phyloP scores from a whole-genome alignment of 1,284 basidiomycete genomes.

The Leccinum subfulvum region DNA sequence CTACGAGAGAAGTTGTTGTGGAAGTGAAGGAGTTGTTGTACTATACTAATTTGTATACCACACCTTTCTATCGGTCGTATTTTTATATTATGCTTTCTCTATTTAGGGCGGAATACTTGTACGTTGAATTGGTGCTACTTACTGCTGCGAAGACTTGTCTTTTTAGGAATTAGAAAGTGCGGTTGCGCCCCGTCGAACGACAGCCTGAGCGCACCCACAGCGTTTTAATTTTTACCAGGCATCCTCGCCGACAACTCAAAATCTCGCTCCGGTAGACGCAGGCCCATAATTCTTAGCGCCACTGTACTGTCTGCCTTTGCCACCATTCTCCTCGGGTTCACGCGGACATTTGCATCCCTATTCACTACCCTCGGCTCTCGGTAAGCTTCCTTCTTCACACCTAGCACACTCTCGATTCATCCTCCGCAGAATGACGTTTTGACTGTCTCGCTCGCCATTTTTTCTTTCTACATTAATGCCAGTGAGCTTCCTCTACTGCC shows the following conservation, averaged over 20 bases:
- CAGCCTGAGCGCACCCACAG: no score
- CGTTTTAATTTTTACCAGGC: constrained; percentile 37
- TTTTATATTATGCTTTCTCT: no score
- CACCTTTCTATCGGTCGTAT: no score
- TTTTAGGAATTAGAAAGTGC: no score
- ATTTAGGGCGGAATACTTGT: no score
- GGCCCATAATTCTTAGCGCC: constrained; percentile 83
- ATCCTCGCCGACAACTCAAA: constrained; percentile 86
- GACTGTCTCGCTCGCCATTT: constrained; percentile 77
- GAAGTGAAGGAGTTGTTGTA: no score
- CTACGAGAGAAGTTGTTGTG: no score
- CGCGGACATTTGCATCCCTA: constrained; percentile 66
- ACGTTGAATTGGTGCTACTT: no score
- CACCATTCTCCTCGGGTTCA: constrained; percentile 86
- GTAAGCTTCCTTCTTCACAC: constrained; percentile 28
- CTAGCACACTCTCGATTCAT: not conserved
- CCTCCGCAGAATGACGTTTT: constrained; percentile 55
- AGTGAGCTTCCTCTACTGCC: constrained; percentile 40
- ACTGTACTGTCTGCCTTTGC: constrained; percentile 66
- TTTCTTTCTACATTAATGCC: constrained; percentile 89
- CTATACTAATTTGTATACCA: no score
- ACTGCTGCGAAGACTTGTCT: no score
- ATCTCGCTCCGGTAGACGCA: constrained; percentile 79
- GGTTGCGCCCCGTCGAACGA: no score
- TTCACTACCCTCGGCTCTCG: constrained; percentile 47